Evolutionary conservation across 148 eudicot species (phyloP).

Genomic region (Diospyros lotus): DNA sequence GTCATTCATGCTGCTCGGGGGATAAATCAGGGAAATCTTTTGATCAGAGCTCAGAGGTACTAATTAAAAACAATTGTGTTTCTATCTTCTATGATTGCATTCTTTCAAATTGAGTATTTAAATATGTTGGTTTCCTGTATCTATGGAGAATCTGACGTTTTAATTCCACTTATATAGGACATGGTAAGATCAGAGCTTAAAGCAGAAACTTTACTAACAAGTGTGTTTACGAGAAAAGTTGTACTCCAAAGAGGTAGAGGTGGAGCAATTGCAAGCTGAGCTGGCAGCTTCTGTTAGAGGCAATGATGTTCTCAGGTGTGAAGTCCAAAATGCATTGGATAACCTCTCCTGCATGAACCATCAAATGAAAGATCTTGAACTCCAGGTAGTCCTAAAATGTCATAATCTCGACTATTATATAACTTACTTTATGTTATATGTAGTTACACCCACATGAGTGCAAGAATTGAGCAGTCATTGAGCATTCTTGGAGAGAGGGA

Average conservation of each 20-base stretch:
- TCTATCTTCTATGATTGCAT: background rate
- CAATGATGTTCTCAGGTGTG: conserved; percentile 68
- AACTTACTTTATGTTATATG: background rate
- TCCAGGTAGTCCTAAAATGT: conserved; percentile 45
- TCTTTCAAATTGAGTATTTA: background rate
- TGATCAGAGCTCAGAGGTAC: conserved; percentile 52
- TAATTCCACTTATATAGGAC: conserved; percentile 33
- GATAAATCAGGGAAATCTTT: conserved; percentile 21
- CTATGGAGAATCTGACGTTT: background rate
- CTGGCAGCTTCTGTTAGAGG: conserved; percentile 74
- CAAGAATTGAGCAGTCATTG: background rate
- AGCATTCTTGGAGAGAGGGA: background rate
- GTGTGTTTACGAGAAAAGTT: conserved; percentile 70
- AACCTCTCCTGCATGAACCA: conserved; percentile 67
- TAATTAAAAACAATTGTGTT: background rate
- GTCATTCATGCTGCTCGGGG: conserved; percentile 22
- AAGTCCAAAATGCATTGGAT: conserved; percentile 77
- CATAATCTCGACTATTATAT: background rate
- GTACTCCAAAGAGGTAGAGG: conserved; percentile 56
- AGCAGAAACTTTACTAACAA: conserved; percentile 73
- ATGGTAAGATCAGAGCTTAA: conserved; percentile 51
- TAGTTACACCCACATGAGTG: background rate
- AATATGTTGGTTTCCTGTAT: background rate
- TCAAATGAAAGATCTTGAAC: conserved; percentile 79
- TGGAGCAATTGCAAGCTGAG: conserved; percentile 86